These are phyloP conservation scores for Geranium rotundifolium DNA, from an alignment of 345 rosid genomes.

Conservation along the genomic window DNA sequence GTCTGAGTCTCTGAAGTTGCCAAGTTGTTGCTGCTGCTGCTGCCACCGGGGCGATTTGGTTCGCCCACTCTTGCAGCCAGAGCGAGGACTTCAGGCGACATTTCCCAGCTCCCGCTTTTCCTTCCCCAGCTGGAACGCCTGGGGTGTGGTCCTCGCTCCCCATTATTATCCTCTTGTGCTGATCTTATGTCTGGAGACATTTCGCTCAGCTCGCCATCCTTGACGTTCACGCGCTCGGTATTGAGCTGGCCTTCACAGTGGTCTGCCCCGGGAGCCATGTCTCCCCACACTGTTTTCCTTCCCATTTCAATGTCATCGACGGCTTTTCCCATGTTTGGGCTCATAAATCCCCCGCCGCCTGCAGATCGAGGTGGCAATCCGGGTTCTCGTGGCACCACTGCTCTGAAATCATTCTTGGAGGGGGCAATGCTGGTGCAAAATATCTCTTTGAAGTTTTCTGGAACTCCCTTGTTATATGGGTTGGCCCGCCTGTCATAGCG, in stretches of 20 bases:
- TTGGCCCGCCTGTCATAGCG: conserved; percentile 78
- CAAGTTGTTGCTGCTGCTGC: conserved; percentile 49
- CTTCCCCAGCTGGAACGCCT: conserved; percentile 77
- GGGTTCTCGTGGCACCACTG: conserved; percentile 58
- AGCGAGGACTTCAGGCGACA: conserved; percentile 78
- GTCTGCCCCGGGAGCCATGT: conserved; percentile 50
- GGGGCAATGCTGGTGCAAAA: conserved; percentile 54
- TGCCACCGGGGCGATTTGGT: conserved; percentile 47
- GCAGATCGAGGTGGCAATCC: conserved; percentile 46
- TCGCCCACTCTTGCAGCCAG: conserved; percentile 87
- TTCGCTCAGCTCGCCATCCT: conserved; percentile 48
- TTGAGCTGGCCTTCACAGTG: conserved; percentile 51
- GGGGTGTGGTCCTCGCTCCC: conserved; percentile 54
- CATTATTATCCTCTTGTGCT: conserved; percentile 35
- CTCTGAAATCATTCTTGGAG: conserved; percentile 80
- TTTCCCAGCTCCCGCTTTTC: conserved; percentile 74
- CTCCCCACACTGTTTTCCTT: conserved; percentile 88
- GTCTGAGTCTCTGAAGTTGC: conserved; percentile 33
- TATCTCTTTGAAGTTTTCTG: conserved; percentile 60
- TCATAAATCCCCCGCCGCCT: conserved; percentile 67
- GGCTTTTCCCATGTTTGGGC: conserved; percentile 90
- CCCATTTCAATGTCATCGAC: conserved; percentile 94
- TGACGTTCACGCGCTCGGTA: conserved; percentile 47
- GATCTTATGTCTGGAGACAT: conserved; percentile 64
- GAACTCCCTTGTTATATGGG: conserved; percentile 68